These are phyloP conservation scores for Talaromyces piceae DNA, from an alignment of 2,329 filamentous ascomycete genomes.

Conservation along the genomic window DNA sequence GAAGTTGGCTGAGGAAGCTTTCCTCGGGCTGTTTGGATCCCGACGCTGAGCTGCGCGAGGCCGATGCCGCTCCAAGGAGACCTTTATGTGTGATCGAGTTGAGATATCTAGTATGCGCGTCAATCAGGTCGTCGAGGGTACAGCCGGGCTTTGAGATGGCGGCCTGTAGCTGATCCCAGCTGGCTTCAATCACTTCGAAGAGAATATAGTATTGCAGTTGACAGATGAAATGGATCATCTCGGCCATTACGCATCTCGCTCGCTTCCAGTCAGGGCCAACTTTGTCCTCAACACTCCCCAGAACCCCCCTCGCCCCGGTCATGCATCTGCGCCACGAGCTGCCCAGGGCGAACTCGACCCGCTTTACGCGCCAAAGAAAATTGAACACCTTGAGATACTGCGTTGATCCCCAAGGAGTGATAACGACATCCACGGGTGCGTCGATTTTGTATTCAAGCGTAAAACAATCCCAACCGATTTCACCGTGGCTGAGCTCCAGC, in stretches of 20 bases:
- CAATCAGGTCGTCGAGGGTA: slow-evolving; percentile 90
- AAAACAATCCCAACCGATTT: slow-evolving; percentile 99
- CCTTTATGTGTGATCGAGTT: slow-evolving; percentile 95
- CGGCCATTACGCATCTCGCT: slow-evolving; percentile 78
- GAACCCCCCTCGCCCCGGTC: slow-evolving; percentile 86
- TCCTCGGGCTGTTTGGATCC: slow-evolving; percentile 56
- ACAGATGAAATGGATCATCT: slow-evolving; percentile 98
- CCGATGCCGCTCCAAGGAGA: slow-evolving; percentile 62
- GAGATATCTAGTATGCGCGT: slow-evolving; percentile 83
- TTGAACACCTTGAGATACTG: slow-evolving; percentile 99
- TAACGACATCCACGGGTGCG: slow-evolving; percentile 90
- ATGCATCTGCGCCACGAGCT: slow-evolving; percentile 93
- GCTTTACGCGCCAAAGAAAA: slow-evolving; percentile 96
- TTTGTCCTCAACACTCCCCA: slow-evolving; percentile 66
- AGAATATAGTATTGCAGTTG: slow-evolving; percentile 98
- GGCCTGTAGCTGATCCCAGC: slow-evolving; percentile 83
- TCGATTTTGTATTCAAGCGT: slow-evolving; percentile 98
- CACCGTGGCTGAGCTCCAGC: slow-evolving; percentile 90
- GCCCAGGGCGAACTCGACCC: slow-evolving; percentile 87
- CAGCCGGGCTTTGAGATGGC: slow-evolving; percentile 76
- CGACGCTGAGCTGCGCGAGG: slow-evolving; percentile 34
- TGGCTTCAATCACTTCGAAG: slow-evolving; percentile 95
- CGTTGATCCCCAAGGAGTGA: slow-evolving; percentile 89
- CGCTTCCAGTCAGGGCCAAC: slow-evolving; percentile 80
- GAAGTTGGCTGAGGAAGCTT: slow-evolving; percentile 81